phyloP scores from a whole-genome alignment of 108 stramenopile genomes.

The Chaetoceros tenuissimus region DNA sequence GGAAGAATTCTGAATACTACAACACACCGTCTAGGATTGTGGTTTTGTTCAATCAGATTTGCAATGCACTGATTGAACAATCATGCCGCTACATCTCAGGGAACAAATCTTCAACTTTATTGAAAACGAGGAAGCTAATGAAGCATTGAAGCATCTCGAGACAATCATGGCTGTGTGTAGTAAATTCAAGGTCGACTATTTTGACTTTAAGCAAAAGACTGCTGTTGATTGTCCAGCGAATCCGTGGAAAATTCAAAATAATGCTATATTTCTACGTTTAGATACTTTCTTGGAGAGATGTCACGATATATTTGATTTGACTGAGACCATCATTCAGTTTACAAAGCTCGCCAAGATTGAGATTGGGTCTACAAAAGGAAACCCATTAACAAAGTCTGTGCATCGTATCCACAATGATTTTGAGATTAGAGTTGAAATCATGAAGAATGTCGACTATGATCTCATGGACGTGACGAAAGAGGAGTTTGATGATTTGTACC shows the following conservation, averaged over 20 bases:
- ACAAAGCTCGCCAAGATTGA: slow-evolving; percentile 79
- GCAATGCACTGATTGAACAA: slow-evolving; percentile 80
- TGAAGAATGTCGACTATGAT: slow-evolving; percentile 62
- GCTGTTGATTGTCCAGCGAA: slow-evolving; percentile 67
- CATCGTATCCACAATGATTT: slow-evolving; percentile 81
- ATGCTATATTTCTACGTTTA: slow-evolving; percentile 84
- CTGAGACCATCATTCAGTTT: slow-evolving; percentile 83
- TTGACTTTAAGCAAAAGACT: slow-evolving; percentile 73
- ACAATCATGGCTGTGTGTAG: slow-evolving; percentile 62
- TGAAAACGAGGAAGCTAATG: slow-evolving; percentile 72
- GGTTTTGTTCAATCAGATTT: slow-evolving; percentile 81
- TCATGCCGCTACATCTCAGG: slow-evolving; percentile 75
- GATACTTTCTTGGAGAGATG: slow-evolving; percentile 85
- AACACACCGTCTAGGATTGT: slow-evolving; percentile 84
- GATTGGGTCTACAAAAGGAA: slow-evolving; percentile 86
- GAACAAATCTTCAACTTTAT: slow-evolving; percentile 77
- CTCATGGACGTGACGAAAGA: slow-evolving; percentile 81
- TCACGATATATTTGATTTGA: slow-evolving; percentile 83
- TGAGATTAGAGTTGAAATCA: slow-evolving; percentile 56
- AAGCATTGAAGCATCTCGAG: slow-evolving; percentile 52
- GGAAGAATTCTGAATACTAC: slow-evolving; percentile 90
- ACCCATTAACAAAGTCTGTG: slow-evolving; percentile 65
- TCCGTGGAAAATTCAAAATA: slow-evolving; percentile 82
- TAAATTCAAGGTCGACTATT: slow-evolving; percentile 74
- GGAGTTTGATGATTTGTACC: slow-evolving; percentile 80